Evolutionary conservation across 495 filamentous ascomycete species (phyloP), one percentile per base, ranked within the genome.

Genomic region (Amorphotheca resinae): DNA sequence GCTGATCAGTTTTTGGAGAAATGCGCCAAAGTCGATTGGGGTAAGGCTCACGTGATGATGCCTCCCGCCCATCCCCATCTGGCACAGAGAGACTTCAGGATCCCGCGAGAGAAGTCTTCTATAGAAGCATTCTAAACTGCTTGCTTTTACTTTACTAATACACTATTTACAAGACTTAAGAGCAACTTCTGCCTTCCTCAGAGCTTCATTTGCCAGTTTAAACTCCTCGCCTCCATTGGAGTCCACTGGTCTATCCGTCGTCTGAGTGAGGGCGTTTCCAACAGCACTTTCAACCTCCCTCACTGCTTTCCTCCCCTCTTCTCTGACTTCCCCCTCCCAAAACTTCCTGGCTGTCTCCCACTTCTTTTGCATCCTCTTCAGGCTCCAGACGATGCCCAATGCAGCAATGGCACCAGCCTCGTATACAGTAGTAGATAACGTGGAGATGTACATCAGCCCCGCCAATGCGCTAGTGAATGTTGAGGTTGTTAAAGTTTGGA

Each of bases 351-450:
- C 82, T 6, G 52, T 58, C 46, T 87, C 82, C 89, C 89, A 96
- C 51, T 73, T 64, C 49, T 60, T 76, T 60, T 95, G 89, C 64
- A 95, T 68, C 16, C 79, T 66, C 17, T 79, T 63, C 48, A 88
- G 54, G 42, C 80, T 78, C 66, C 79, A 83, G 3, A 83, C 77
- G 4, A 85, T 52, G 6, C 86, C 87, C 4, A 93, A 58, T 2
- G 84, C 86, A 0, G 77, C 84, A n/a, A 95, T 64, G 11, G 80
- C 82, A 22, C 81, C 76, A 9, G 82, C 78, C 59, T 89, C 84
- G 55, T 93, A 93, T 0, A 82, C 43, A 4, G 65, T 60, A 0
- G 68, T 65, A 7, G 60, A 54, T 15, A 64, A 43, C 1, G 63
- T 64, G 9, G 47, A 56, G n/a, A 54, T 21, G 37, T 58, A 55